These are phyloP conservation scores for Oxyria digyna DNA, from an alignment of 148 eudicot species.

Conservation along the genomic window DNA sequence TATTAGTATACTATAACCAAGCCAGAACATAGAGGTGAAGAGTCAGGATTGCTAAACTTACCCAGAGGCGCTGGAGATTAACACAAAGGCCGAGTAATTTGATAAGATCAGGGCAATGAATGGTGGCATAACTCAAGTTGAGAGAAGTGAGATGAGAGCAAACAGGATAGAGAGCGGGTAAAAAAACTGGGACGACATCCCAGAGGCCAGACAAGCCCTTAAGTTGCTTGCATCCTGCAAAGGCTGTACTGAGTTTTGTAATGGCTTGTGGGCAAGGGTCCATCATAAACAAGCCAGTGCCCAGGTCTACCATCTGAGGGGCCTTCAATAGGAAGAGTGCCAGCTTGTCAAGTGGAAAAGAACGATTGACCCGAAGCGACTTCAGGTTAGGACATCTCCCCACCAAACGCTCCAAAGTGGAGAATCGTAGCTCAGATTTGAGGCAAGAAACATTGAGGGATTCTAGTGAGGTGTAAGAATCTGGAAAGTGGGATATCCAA, in stretches of 20 bases:
- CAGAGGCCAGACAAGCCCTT: constrained; percentile 61
- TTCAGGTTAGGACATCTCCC: constrained; percentile 48
- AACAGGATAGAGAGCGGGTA: constrained; percentile 43
- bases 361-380: constrained; percentile 54
- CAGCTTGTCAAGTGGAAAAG: constrained; percentile 57
- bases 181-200: constrained; percentile 56
- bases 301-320: constrained; percentile 51
- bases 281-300: constrained; percentile 50
- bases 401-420: constrained; percentile 50
- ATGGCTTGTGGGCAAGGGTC: constrained; percentile 40
- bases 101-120: constrained; percentile 45
- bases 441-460: constrained; percentile 56
- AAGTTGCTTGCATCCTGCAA: constrained; percentile 46
- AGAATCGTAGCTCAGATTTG: constrained; percentile 45
- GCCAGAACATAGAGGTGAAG: not conserved
- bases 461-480: constrained; percentile 39
- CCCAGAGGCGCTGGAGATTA: constrained; percentile 71
- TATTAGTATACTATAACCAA: not conserved
- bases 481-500: constrained; percentile 72
- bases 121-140: constrained; percentile 56
- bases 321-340: constrained; percentile 35
- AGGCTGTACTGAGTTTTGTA: constrained; percentile 30
- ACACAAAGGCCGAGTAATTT: constrained; percentile 42
- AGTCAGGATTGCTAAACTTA: constrained; percentile 13
- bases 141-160: constrained; percentile 51